Conservation (phyloP, 2,329 filamentous ascomycete species). For the Cercospora nicotianae region DNA sequence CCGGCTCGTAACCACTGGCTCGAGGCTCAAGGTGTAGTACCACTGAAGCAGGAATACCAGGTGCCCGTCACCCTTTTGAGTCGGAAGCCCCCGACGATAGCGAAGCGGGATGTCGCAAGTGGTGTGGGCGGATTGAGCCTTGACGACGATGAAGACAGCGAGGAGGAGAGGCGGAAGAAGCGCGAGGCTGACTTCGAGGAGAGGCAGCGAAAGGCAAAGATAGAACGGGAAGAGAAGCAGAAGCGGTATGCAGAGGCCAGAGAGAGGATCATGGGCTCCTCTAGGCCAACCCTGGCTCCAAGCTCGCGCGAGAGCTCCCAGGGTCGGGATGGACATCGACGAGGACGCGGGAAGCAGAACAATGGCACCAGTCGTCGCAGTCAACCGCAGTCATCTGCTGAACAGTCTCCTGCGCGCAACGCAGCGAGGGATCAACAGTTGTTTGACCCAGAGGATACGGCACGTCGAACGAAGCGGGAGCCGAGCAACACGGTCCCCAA, state of each 20-base stretch:
- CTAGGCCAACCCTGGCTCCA: constrained; percentile 34
- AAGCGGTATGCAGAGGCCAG: constrained; percentile 84
- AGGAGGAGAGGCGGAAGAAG: constrained; percentile 61
- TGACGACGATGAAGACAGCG: constrained; percentile 62
- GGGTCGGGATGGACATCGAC: constrained; percentile 30
- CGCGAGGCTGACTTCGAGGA: constrained; percentile 71
- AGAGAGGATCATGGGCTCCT: constrained; percentile 78
- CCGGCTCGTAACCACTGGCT: constrained; percentile 74
- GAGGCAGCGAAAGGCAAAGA: constrained; percentile 72
- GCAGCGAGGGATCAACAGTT: constrained; percentile 57
- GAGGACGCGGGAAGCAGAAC: constrained; percentile 30
- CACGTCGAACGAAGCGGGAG: constrained; percentile 55
- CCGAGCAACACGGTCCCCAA: constrained; percentile 49
- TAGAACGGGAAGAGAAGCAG: constrained; percentile 85
- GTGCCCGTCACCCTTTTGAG: constrained; percentile 80
- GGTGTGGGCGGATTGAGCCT: constrained; percentile 49
- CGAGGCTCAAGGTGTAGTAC: constrained; percentile 61
- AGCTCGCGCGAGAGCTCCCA: constrained; percentile 37
- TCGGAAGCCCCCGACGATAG: constrained; percentile 69
- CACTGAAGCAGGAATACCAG: constrained; percentile 70
- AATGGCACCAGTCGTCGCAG: constrained; percentile 39
- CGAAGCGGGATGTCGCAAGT: constrained; percentile 56
- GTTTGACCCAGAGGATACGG: constrained; percentile 72
- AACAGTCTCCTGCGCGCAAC: constrained; percentile 39
- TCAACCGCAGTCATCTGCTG: constrained; percentile 39